These are phyloP conservation scores for Eucalyptus melliodora DNA, from an alignment of 345 rosid species.

Conservation along the genomic window DNA sequence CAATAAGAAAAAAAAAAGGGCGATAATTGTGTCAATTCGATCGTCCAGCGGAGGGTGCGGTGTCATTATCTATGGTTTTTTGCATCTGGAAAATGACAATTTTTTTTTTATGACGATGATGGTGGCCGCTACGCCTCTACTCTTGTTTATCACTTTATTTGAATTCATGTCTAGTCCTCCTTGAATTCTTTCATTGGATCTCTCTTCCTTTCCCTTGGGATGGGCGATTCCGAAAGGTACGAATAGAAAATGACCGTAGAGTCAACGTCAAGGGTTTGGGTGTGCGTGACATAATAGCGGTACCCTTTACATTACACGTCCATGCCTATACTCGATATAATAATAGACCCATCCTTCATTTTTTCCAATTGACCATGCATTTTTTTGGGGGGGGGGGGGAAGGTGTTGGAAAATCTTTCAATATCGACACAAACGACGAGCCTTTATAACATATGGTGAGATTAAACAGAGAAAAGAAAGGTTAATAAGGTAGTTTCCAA, in stretches of 20 bases:
- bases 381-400: neutral
- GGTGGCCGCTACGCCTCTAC: neutral
- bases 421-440: neutral
- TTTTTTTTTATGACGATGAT: neutral
- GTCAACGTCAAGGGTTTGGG: neutral
- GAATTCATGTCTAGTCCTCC: neutral
- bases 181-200: neutral
- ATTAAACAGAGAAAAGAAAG: neutral
- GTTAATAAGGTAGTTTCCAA: neutral
- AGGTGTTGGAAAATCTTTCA: neutral
- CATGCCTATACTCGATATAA: neutral
- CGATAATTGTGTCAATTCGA: neutral
- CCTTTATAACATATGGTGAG: neutral
- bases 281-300: neutral
- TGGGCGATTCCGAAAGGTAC: neutral
- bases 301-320: neutral
- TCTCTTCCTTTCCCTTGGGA: neutral
- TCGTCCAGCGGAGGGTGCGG: neutral
- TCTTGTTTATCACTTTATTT: neutral
- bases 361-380: neutral
- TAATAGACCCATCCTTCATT: neutral
- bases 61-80: neutral
- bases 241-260: neutral
- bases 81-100: neutral
- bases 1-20: neutral